Evolutionary conservation across 495 filamentous ascomycete species (phyloP).

Genomic region (Aspergillus sclerotiicarbonarius): DNA sequence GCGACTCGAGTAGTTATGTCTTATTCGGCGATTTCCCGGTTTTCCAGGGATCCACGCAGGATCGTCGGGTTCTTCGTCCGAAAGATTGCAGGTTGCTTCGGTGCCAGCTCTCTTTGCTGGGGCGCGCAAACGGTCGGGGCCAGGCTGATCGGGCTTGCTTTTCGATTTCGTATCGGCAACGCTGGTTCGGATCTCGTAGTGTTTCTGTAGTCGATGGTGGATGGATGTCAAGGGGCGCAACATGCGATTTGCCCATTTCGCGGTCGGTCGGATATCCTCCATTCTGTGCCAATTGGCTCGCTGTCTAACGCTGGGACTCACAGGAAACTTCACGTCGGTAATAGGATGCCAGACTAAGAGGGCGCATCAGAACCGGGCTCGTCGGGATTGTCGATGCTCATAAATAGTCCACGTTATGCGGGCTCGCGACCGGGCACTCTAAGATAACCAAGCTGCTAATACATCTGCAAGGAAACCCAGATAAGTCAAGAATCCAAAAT

Average conservation of each 20-base stretch:
- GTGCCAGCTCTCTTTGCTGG: neutral
- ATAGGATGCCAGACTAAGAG: neutral
- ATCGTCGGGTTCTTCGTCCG: slow-evolving; percentile 42
- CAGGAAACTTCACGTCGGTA: neutral
- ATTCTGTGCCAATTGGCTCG: slow-evolving; percentile 24
- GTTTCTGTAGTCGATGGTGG: slow-evolving; percentile 45
- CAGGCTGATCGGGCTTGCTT: slow-evolving; percentile 11
- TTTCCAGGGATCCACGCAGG: slow-evolving; percentile 47
- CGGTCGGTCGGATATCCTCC: slow-evolving; percentile 44
- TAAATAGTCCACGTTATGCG: slow-evolving; percentile 17
- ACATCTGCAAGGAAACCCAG: neutral
- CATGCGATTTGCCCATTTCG: slow-evolving; percentile 50
- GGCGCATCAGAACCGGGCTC: neutral
- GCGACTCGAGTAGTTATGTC: slow-evolving; percentile 39
- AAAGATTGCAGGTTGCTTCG: slow-evolving; percentile 21
- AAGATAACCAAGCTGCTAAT: neutral
- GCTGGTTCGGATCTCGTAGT: slow-evolving; percentile 38
- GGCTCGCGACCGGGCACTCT: neutral
- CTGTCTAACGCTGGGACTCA: neutral
- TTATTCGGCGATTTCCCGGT: slow-evolving; percentile 32
- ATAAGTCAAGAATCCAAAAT: neutral
- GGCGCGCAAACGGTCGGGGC: slow-evolving; percentile 1
- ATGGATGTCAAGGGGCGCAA: slow-evolving; percentile 47
- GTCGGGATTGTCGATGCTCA: slow-evolving; percentile 6
- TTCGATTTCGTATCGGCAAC: slow-evolving; percentile 30